Base-by-base conservation (phyloP, 495 filamentous ascomycete species). In the Penicillium manginii region DNA sequence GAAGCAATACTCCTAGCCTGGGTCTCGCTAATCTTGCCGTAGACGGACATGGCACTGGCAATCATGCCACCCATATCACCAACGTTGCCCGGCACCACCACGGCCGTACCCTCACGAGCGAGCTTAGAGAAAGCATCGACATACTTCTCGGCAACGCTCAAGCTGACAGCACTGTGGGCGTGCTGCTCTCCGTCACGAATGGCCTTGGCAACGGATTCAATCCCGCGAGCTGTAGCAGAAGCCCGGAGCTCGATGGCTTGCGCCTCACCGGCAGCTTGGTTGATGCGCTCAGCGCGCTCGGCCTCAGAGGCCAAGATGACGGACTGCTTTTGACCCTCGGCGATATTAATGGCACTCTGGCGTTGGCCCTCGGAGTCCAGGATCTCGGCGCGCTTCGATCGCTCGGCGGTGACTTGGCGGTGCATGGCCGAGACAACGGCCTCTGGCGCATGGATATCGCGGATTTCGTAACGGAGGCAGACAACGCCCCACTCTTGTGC, bases 61-160 rank as follows among this genome's bases (percentile, higher is more conserved):
- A 98, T 97, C 96, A 98, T 97, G 31, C 91, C 87, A 21, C 91
- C 89, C 52, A 98, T 89, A 71, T 98, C 94, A n/a, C 96, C 94
- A 35, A 98, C 89, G 72, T 98, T 97, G 0, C 96, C 94, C 1
- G 94, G 94, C 9, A 98, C 93, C 31, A 98, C 90, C 21, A 98
- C 88, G 2, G 92, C 87, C 11, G 94, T 98, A 57, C 93, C 90
- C 79, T 98, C 91, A 73, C 91, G 92, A 35, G 94, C 94, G 59
- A 98, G 76, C 52, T 90, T 90, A 46, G 85, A 89, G 73, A 97
- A 98, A 2, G 94, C 94, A 50, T 97, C 93, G 29, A 98, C 96
- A 63, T 98, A 98, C 73, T 96, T 96, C 86, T 98, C 94, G 3
- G 94, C 94, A 1, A 98, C 92, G 18, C 82, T 91, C 60, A 98